Evolutionary conservation across 1,284 basidiomycete species (phyloP).

Genomic region (Sphaerobolus stellatus): DNA sequence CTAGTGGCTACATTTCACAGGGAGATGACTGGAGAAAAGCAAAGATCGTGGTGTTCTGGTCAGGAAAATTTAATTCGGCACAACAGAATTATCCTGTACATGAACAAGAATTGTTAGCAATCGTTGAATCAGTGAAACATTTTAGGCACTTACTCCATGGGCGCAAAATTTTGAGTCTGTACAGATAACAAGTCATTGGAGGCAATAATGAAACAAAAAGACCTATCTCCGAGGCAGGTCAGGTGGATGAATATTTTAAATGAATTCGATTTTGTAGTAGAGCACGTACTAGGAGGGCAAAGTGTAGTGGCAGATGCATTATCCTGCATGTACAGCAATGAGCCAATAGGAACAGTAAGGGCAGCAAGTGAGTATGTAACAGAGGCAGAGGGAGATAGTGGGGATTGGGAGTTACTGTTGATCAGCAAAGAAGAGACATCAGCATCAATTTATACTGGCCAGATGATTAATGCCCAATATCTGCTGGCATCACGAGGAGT

Average conservation of each 20-base stretch:
- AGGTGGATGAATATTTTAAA: conserved; percentile 32
- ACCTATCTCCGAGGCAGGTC: conserved; percentile 30
- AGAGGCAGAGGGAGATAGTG: too few species aligned
- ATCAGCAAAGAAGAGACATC: too few species aligned
- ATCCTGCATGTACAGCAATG: conserved; percentile 19
- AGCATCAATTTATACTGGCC: too few species aligned
- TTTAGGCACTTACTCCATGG: conserved; percentile 26
- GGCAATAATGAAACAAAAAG: conserved; percentile 31
- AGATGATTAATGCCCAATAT: too few species aligned
- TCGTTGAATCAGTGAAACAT: conserved; percentile 20
- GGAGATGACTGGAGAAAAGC: conserved; percentile 20
- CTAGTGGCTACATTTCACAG: conserved; percentile 21
- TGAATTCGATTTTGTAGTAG: conserved; percentile 34
- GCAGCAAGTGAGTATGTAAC: conserved; percentile 15
- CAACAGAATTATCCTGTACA: conserved; percentile 33
- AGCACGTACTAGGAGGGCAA: conserved; percentile 30
- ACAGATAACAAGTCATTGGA: conserved; percentile 37
- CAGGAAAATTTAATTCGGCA: conserved; percentile 29
- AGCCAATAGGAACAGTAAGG: conserved; percentile 7
- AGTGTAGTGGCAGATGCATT: conserved; percentile 10
- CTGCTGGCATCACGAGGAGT: too few species aligned
- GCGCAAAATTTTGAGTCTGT: conserved; percentile 28
- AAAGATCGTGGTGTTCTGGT: conserved; percentile 25
- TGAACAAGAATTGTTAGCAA: conserved; percentile 19
- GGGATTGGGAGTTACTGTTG: too few species aligned